Evolutionary conservation across 2,329 filamentous ascomycete genomes (phyloP).

Genomic region (Parastagonospora nodorum): DNA sequence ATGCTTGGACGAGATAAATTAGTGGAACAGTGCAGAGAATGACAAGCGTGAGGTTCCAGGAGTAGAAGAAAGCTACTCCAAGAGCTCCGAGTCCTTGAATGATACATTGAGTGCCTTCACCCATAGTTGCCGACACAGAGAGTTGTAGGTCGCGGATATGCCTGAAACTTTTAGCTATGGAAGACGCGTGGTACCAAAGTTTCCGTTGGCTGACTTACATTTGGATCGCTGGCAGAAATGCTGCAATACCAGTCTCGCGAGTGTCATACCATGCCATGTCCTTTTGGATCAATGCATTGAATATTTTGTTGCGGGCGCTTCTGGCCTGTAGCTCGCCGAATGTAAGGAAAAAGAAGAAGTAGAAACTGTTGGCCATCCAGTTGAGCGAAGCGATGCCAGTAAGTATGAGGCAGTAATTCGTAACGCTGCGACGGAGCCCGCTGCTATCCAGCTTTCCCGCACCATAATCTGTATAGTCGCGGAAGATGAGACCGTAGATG

Average conservation of each 20-base stretch:
- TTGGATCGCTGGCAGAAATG: conserved; percentile 73
- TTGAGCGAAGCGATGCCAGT: conserved; percentile 65
- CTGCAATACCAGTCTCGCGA: conserved; percentile 70
- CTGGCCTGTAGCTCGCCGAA: conserved; percentile 83
- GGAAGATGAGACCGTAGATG: conserved; percentile 76
- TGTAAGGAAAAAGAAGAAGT: conserved; percentile 72
- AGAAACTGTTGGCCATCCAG: conserved; percentile 70
- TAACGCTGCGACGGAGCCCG: conserved; percentile 62
- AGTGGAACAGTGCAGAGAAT: conserved; percentile 75
- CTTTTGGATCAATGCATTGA: conserved; percentile 70
- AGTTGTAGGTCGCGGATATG: conserved; percentile 82
- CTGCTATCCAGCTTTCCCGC: conserved; percentile 55
- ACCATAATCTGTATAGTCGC: conserved; percentile 70
- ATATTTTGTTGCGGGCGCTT: conserved; percentile 67
- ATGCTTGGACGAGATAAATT: conserved; percentile 63
- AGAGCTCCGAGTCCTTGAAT: conserved; percentile 70
- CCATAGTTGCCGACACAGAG: conserved; percentile 79
- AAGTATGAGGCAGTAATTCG: conserved; percentile 66
- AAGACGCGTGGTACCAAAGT: conserved; percentile 8
- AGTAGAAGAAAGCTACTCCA: conserved; percentile 74
- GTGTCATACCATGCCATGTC: conserved; percentile 84
- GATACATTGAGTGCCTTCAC: conserved; percentile 67
- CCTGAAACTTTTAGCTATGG: conserved; percentile 52
- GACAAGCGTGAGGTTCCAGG: conserved; percentile 83
- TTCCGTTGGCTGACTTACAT: conserved; percentile 59